Percentiles rank a stretch among this genome's conserved stretches.
Evolutionary conservation across 2,329 filamentous ascomycete species (phyloP).

Genomic region (Fusarium nygamai): DNA sequence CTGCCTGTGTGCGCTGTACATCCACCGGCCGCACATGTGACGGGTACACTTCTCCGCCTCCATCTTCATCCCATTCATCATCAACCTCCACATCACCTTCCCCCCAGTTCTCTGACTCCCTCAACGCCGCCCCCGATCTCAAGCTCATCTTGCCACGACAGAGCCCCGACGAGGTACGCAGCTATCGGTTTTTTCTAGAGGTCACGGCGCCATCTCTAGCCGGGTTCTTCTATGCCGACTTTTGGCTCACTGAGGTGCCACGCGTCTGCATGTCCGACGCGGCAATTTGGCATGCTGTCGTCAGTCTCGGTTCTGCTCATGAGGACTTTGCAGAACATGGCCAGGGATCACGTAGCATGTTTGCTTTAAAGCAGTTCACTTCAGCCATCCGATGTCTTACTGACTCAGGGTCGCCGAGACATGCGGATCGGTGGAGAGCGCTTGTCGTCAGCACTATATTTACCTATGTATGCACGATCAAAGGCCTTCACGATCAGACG

Average conservation of each 20-base stretch:
- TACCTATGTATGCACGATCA: conserved; percentile 4
- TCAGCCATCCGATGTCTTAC: background rate
- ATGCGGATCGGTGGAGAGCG: conserved; percentile 13
- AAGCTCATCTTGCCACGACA: background rate
- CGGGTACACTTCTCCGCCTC: background rate
- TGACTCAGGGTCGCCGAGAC: background rate
- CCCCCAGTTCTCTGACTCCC: too few species aligned
- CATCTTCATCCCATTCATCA: background rate
- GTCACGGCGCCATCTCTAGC: conserved; percentile 2
- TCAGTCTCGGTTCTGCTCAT: conserved; percentile 11
- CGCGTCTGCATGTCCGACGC: conserved; percentile 7
- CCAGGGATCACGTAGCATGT: background rate
- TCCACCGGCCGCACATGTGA: conserved; percentile 16
- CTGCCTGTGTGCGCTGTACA: conserved; percentile 1
- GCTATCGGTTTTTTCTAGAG: conserved; percentile 7
- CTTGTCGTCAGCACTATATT: conserved; percentile 14
- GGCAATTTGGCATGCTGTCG: conserved; percentile 21
- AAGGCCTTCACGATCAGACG: conserved; percentile 7
- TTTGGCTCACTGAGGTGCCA: conserved; percentile 3
- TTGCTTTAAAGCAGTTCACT: conserved; percentile 6
- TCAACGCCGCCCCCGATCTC: background rate
- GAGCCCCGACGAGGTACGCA: background rate
- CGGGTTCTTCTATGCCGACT: conserved; percentile 9
- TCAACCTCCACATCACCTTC: background rate
- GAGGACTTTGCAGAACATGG: background rate